Percentiles rank a stretch among this genome's conserved stretches.
These are phyloP conservation scores for Penicillium sp. DNA, from an alignment of 2,329 filamentous ascomycete species.

Conservation along the genomic window DNA sequence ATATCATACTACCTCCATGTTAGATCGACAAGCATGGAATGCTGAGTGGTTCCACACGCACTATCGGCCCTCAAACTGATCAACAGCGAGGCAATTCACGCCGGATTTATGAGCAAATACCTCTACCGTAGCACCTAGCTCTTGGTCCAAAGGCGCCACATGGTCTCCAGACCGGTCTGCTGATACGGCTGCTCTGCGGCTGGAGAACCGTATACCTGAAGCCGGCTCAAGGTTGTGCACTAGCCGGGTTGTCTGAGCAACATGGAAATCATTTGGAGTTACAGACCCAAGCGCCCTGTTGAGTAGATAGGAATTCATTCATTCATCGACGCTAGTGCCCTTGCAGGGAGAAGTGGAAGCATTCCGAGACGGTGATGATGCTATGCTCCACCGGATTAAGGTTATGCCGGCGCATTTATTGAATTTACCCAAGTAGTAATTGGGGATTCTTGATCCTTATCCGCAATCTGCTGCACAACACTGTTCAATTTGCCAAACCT, in stretches of 20 bases:
- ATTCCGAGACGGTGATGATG: conserved; percentile 18
- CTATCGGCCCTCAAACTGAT: conserved; percentile 77
- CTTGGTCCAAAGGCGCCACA: conserved; percentile 13
- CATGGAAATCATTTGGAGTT: conserved; percentile 62
- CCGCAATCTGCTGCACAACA: neutral
- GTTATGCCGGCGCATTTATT: conserved; percentile 23
- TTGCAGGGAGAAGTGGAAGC: neutral
- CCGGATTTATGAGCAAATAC: conserved; percentile 68
- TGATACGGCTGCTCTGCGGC: conserved; percentile 42
- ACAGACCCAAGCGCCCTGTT: conserved; percentile 72
- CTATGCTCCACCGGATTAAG: conserved; percentile 28
- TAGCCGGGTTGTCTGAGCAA: conserved; percentile 64
- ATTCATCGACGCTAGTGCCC: conserved; percentile 41
- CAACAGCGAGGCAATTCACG: conserved; percentile 75
- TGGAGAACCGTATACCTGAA: conserved; percentile 68
- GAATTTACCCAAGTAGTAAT: neutral
- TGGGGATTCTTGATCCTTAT: neutral
- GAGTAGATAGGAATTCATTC: conserved; percentile 75
- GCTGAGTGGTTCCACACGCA: conserved; percentile 34
- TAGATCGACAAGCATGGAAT: neutral
- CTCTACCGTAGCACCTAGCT: conserved; percentile 29
- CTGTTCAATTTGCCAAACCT: conserved; percentile 1
- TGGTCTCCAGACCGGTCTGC: conserved; percentile 7
- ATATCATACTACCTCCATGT: conserved; percentile 62
- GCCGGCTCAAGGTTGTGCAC: conserved; percentile 68